Percentiles rank a stretch among this genome's conserved stretches.
These are phyloP conservation scores for Vigna mungo DNA, from an alignment of 306 rosid genomes.

Conservation along the genomic window DNA sequence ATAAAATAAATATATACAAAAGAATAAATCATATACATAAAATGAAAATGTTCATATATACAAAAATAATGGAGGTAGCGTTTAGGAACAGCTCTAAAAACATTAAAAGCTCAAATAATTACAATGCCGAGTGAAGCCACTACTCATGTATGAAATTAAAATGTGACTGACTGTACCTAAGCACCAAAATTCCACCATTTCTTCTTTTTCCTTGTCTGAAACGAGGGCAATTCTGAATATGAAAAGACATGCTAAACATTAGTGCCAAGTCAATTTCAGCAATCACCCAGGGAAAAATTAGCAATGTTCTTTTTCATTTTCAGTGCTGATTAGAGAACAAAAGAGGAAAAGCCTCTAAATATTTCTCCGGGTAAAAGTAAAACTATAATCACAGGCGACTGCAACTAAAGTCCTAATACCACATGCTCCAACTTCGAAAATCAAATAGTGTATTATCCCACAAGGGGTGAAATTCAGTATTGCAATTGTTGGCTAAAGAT, in stretches of 20 bases:
- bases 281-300: background rate
- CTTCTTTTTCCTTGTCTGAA: constrained; percentile 66
- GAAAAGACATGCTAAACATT: constrained; percentile 35
- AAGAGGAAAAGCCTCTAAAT: background rate
- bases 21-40: constrained; percentile 47
- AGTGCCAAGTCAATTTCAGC: background rate
- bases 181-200: constrained; percentile 74
- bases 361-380: background rate
- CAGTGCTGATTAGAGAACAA: background rate
- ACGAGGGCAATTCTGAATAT: constrained; percentile 58
- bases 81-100: background rate
- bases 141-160: constrained; percentile 7
- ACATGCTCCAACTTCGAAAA: too few species aligned
- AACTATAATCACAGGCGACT: background rate
- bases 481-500: too few species aligned
- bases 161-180: constrained; percentile 35
- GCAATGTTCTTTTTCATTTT: background rate
- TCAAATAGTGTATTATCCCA: too few species aligned
- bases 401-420: too few species aligned
- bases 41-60: constrained; percentile 31
- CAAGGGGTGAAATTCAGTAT: too few species aligned
- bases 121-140: constrained; percentile 11
- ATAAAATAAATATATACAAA: constrained; percentile 31
- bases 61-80: constrained; percentile 30
- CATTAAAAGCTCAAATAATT: constrained; percentile 12